Conservation (phyloP, 2,329 filamentous ascomycete genomes). For the Lachnellula suecica region DNA sequence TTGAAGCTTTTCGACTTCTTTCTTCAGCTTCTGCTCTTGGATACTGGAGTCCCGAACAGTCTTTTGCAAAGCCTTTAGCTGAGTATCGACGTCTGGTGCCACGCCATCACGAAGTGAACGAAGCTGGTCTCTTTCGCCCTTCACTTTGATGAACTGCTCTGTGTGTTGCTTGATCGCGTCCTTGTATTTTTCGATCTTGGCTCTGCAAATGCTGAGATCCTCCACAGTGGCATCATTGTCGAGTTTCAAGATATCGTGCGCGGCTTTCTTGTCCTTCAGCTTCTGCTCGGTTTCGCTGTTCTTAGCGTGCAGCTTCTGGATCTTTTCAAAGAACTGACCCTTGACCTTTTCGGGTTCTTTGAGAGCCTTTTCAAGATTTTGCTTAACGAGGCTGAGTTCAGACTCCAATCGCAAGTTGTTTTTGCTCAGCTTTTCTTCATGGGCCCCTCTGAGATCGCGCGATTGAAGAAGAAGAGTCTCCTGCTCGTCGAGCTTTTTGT, state of each 20-base stretch:
- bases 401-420: background rate
- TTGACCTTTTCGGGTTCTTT: background rate
- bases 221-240: slow-evolving; percentile 1
- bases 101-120: background rate
- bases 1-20: background rate
- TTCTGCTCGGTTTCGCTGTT: background rate
- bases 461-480: background rate
- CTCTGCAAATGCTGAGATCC: background rate
- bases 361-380: background rate
- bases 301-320: background rate
- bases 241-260: slow-evolving; percentile 1
- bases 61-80: background rate
- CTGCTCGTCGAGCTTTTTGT: slow-evolving; percentile 1
- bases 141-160: background rate
- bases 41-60: background rate
- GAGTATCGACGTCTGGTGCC: background rate
- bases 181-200: background rate
- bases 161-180: background rate
- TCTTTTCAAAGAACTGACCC: background rate
- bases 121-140: background rate
- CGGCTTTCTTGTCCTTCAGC: background rate
- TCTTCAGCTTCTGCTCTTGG: background rate
- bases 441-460: background rate
- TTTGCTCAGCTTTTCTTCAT: slow-evolving; percentile 4
- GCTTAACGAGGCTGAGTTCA: background rate